A percentile compares a stretch with the other conserved stretches of the same genome.
phyloP scores from a whole-genome alignment of 257 asterid species.

The Solanum peruvianum region DNA sequence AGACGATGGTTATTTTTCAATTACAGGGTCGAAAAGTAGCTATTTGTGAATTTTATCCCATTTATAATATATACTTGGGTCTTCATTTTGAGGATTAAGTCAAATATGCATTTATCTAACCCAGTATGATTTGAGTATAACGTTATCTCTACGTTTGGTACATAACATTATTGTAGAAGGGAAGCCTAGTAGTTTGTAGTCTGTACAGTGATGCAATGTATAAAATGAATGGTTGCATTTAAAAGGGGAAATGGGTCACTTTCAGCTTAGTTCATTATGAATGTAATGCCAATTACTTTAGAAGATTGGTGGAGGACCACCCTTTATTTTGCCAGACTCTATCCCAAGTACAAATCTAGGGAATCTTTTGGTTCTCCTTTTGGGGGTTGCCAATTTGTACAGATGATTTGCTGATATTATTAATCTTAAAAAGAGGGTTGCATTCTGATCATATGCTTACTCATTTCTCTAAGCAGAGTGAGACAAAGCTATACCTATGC shows the following conservation, averaged over 20 bases:
- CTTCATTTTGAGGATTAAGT: neutral
- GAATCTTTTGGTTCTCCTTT: constrained; percentile 4
- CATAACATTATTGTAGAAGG: neutral
- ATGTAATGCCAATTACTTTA: constrained; percentile 27
- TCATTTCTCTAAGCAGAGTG: neutral
- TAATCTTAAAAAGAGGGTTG: neutral
- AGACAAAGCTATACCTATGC: neutral
- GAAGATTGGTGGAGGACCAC: constrained; percentile 48
- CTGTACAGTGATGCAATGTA: neutral
- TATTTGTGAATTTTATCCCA: neutral
- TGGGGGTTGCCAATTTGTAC: neutral
- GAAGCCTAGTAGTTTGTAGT: neutral
- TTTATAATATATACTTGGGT: neutral
- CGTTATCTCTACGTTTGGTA: neutral
- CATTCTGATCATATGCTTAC: neutral
- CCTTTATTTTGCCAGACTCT: constrained; percentile 10
- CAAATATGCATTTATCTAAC: neutral
- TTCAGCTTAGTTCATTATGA: constrained; percentile 6
- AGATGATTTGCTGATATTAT: neutral
- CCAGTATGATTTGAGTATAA: neutral
- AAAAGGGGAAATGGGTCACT: constrained; percentile 23
- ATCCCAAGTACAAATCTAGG: constrained; percentile 9
- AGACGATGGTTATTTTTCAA: neutral
- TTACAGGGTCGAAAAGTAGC: neutral
- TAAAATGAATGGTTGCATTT: constrained; percentile 7